A percentile compares a stretch with the other conserved stretches of the same genome.
Conservation (phyloP, 495 filamentous ascomycete genomes). For the Penicillium argentinense region DNA sequence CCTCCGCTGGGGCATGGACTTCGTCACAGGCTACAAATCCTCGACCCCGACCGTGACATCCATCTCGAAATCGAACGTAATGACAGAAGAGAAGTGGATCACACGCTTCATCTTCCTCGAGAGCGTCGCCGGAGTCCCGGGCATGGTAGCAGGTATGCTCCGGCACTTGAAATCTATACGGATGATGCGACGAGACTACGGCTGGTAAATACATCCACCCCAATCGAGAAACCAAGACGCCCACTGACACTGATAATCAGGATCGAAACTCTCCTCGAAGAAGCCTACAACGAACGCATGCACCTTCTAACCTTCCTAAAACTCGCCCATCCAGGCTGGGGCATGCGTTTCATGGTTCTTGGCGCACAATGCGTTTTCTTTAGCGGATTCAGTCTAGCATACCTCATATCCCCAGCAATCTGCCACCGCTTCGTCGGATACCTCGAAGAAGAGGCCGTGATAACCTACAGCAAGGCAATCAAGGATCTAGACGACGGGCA, state of each 20-base stretch:
- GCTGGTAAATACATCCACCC: conserved; percentile 59
- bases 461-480: conserved; percentile 89
- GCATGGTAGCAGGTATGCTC: conserved; percentile 95
- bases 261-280: conserved; percentile 94
- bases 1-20: conserved; percentile 66
- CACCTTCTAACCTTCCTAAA: conserved; percentile 94
- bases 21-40: conserved; percentile 73
- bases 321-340: conserved; percentile 81
- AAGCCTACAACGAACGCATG: conserved; percentile 95
- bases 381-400: conserved; percentile 87
- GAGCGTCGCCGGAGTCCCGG: conserved; percentile 90
- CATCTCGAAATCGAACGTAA: conserved; percentile 44
- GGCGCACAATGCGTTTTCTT: conserved; percentile 88
- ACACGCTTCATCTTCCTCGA: conserved; percentile 90
- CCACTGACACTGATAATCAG: conserved; percentile 25
- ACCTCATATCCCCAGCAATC: conserved; percentile 84
- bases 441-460: conserved; percentile 93
- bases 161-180: conserved; percentile 82
- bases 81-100: conserved; percentile 78
- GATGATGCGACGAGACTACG: conserved; percentile 86
- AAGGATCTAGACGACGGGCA: conserved; percentile 79
- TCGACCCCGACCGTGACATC: conserved; percentile 47
- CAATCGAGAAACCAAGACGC: neutral
- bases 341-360: conserved; percentile 86
- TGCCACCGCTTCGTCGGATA: conserved; percentile 97